These are phyloP conservation scores for Phyllostachys edulis DNA, from an alignment of 176 grass and related monocot species.

Conservation along the genomic window DNA sequence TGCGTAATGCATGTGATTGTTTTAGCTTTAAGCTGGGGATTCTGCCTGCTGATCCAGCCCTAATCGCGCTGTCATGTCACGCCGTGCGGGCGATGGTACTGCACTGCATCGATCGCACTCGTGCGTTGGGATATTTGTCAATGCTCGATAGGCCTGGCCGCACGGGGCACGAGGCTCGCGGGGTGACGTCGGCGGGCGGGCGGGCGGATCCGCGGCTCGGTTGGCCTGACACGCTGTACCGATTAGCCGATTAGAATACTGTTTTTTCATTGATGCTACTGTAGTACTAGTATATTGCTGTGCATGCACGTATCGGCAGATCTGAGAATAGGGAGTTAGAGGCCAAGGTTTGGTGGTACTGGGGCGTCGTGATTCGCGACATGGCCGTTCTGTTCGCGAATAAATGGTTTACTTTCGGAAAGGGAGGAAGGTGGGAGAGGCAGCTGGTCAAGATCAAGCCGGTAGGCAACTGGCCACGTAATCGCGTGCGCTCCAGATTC, in stretches of 20 bases:
- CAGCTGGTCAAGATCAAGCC: background rate
- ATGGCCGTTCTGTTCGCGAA: background rate
- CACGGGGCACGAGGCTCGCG: conserved; percentile 29
- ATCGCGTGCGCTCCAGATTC: background rate
- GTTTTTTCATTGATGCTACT: background rate
- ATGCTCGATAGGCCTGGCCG: background rate
- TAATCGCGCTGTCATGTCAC: conserved; percentile 26
- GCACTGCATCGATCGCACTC: background rate
- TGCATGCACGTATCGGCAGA: background rate
- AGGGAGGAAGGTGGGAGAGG: background rate
- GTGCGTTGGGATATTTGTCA: conserved; percentile 27
- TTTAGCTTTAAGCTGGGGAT: background rate
- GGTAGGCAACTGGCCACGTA: background rate
- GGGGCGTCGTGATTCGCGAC: background rate
- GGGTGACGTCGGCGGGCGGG: background rate
- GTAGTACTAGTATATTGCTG: background rate
- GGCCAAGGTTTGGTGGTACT: background rate
- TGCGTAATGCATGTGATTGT: background rate
- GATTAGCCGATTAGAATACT: background rate
- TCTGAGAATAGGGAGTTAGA: background rate
- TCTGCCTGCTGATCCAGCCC: background rate
- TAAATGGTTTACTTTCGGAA: conserved; percentile 11
- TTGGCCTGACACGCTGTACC: background rate
- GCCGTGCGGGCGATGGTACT: background rate
- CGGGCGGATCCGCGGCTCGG: background rate